Conservation (phyloP, 768 basidiomycete genomes). For the Rossbeevera mucosa region DNA sequence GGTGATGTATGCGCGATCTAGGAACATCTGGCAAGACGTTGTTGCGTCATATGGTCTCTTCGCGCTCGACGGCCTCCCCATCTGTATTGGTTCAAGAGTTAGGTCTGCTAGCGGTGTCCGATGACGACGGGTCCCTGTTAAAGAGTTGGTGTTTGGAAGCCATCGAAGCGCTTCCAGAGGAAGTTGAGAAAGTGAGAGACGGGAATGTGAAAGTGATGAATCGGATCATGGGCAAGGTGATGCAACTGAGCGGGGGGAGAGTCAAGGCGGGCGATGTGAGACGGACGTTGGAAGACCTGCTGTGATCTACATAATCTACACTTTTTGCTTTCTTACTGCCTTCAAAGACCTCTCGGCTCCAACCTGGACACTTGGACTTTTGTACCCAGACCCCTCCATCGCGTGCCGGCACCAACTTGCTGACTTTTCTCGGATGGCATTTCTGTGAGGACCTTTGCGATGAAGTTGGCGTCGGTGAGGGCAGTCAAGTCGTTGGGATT, state of each 20-base stretch:
- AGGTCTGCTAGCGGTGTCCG: conserved; percentile 40
- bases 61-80: conserved; percentile 35
- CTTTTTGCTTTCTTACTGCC: neutral
- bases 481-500: conserved; percentile 79
- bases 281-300: conserved; percentile 45
- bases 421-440: conserved; percentile 58
- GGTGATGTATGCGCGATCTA: conserved; percentile 24
- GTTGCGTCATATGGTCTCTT: conserved; percentile 63
- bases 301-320: conserved; percentile 21
- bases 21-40: conserved; percentile 77
- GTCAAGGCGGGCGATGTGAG: conserved; percentile 66
- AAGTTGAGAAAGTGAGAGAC: conserved; percentile 56
- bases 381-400: conserved; percentile 81
- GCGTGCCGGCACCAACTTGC: conserved; percentile 61
- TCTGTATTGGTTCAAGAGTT: conserved; percentile 46
- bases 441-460: conserved; percentile 65
- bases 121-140: conserved; percentile 38
- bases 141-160: conserved; percentile 56
- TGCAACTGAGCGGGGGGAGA: conserved; percentile 72
- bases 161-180: conserved; percentile 60
- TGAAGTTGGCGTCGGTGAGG: conserved; percentile 81
- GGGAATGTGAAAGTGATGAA: conserved; percentile 77
- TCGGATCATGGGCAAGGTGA: conserved; percentile 49
- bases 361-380: conserved; percentile 48
- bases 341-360: conserved; percentile 6